These are phyloP conservation scores for Trametes versicolor DNA, from an alignment of 1,284 basidiomycete genomes.

Conservation along the genomic window DNA sequence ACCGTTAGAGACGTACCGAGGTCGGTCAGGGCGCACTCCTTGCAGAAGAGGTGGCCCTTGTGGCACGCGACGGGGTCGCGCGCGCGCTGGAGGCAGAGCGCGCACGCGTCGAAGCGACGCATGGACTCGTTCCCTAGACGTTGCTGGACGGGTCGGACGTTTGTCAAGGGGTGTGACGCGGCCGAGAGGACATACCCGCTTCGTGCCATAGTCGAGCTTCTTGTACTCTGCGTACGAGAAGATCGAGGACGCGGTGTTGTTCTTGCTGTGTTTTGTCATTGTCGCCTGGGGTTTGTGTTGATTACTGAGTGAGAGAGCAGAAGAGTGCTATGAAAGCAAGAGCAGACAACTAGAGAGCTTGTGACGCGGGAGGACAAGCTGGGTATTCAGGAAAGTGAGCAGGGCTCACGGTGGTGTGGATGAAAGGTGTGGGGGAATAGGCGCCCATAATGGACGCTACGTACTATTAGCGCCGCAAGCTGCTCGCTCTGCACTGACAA, in stretches of 20 bases:
- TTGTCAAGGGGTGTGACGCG: conserved; percentile 16
- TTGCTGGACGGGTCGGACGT: conserved; percentile 58
- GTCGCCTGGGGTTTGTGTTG: not conserved
- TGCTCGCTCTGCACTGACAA: too few species aligned
- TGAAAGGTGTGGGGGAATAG: not conserved
- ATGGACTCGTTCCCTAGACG: conserved; percentile 91
- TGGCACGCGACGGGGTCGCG: conserved; percentile 84
- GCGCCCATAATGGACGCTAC: not conserved
- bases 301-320: not conserved
- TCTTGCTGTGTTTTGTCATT: conserved; percentile 91
- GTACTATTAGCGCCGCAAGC: not conserved
- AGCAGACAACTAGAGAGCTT: too few species aligned
- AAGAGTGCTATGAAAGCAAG: too few species aligned
- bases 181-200: conserved; percentile 57
- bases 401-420: not conserved
- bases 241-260: conserved; percentile 86
- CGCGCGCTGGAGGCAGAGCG: conserved; percentile 84
- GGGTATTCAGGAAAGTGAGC: not conserved
- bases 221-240: conserved; percentile 90
- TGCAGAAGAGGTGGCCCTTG: conserved; percentile 91
- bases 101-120: conserved; percentile 88
- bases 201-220: conserved; percentile 85
- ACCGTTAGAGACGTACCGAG: conserved; percentile 59
- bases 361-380: not conserved
- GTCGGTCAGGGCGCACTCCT: conserved; percentile 85